A percentile compares a stretch with the other conserved stretches of the same genome.
phyloP scores from a whole-genome alignment of 2,329 filamentous ascomycete genomes.

The Xenoacremonium recifei region DNA sequence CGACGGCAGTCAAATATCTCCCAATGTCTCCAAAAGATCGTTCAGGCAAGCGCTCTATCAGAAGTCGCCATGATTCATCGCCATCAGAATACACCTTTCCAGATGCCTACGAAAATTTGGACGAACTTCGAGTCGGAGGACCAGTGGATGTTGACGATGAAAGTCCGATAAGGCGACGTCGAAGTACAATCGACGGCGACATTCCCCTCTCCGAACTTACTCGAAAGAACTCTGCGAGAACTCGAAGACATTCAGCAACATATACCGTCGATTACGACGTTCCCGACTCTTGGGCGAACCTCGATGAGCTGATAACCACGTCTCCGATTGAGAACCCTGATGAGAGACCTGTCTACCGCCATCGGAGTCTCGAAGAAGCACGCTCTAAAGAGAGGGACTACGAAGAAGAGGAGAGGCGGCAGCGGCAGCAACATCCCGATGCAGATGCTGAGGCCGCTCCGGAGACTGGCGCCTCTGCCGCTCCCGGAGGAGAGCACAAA shows the following conservation, averaged over 20 bases:
- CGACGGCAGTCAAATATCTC: too few relatives aligned
- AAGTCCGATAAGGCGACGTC: slow-evolving; percentile 7
- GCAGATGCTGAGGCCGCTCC: background rate
- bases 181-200: slow-evolving; percentile 12
- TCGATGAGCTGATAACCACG: background rate
- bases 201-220: slow-evolving; percentile 7
- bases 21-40: background rate
- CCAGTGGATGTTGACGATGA: slow-evolving; percentile 17
- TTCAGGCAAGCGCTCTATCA: background rate
- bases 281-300: background rate
- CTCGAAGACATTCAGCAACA: background rate
- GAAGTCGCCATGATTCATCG: background rate
- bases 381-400: background rate
- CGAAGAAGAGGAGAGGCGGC: background rate
- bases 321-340: background rate
- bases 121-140: slow-evolving; percentile 38
- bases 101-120: slow-evolving; percentile 39
- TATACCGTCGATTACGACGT: background rate
- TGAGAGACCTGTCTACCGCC: background rate
- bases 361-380: background rate
- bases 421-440: background rate
- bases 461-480: background rate
- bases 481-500: slow-evolving; percentile 7
- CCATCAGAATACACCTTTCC: slow-evolving; percentile 18
- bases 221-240: slow-evolving; percentile 2